Evolutionary conservation across 225 moss, liverwort and hornwort species (phyloP).

Genomic region (Polytrichum formosum): DNA sequence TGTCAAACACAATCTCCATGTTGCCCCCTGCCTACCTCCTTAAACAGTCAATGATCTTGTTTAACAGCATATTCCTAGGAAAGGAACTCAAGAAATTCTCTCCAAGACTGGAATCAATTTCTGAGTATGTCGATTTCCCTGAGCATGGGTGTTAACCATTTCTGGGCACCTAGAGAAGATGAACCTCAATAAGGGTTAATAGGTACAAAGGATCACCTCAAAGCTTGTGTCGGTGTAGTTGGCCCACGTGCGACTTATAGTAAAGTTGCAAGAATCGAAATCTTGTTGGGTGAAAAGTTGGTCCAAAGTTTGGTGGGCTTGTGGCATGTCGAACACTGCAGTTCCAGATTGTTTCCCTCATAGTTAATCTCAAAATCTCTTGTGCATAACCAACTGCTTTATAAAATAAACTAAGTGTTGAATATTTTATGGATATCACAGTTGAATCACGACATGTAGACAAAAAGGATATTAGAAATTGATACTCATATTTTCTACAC

Average conservation of each 20-base stretch:
- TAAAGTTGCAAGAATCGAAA: constrained; percentile 1
- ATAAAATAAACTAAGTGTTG: too few relatives aligned
- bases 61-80: neutral
- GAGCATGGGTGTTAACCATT: neutral
- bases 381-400: neutral
- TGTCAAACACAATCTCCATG: neutral
- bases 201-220: neutral
- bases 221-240: neutral
- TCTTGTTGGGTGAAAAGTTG: neutral
- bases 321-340: constrained; percentile 9
- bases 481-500: neutral
- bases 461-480: too few relatives aligned
- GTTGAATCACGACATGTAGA: too few relatives aligned
- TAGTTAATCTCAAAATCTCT: neutral
- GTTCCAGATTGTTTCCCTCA: neutral
- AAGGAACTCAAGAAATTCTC: neutral
- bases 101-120: neutral
- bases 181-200: neutral
- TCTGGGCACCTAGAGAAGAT: neutral
- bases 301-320: constrained; percentile 1
- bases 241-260: neutral
- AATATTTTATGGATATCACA: too few relatives aligned
- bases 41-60: neutral
- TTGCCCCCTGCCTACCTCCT: neutral
- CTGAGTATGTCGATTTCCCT: too few relatives aligned